Evolutionary conservation across 2,329 filamentous ascomycete genomes (phyloP), one percentile per base, ranked within the genome.

Genomic region (Furcasterigmium furcatum): DNA sequence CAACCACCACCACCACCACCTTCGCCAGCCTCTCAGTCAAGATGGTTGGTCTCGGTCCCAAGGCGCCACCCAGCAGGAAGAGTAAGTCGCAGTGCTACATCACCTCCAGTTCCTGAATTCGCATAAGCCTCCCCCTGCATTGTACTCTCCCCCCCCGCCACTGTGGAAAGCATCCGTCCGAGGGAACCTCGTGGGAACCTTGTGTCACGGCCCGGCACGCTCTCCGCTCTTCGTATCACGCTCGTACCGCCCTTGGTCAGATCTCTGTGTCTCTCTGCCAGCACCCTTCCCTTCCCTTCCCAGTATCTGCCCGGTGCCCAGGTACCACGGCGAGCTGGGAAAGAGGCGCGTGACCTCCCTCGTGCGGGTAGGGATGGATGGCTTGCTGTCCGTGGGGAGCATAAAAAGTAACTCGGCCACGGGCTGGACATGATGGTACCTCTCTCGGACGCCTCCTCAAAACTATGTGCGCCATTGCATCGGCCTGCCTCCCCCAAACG

Each of bases 41-140:
- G 16, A 76, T 76, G 73, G 73, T 76, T 57, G 72, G 72, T 53
- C 64, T 76, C 51, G 73, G 73, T 64, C 72, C 72, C 57, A 70
- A 72, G 61, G 71, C 67, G 61, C 72, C 71, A 53, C 71, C 71
- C 56, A 72, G 70, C 57, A 68, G 73, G 55, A 89, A 87, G 79
- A 87, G 87, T 87, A 79, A 66, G 82, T 78, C 52, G 50, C 47
- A 9, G 34, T 36, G 34, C 34, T 18, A 16, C 16, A 16, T 3
- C 34, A 36, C 34, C n/a, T 10, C 18, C 34, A 36, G 9, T 19
- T 10, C 34, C 3, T 19, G 45, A 47, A 51, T 47, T 46, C 40
- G 49, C 40, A 40, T 21, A 18, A 35, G 29, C 43, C 41, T 48
- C 38, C 30, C 30, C 30, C 30, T 32, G 30, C 30, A 16, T n/a